Base-by-base conservation (phyloP, 345 rosid genomes). In the Balakata baccata region DNA sequence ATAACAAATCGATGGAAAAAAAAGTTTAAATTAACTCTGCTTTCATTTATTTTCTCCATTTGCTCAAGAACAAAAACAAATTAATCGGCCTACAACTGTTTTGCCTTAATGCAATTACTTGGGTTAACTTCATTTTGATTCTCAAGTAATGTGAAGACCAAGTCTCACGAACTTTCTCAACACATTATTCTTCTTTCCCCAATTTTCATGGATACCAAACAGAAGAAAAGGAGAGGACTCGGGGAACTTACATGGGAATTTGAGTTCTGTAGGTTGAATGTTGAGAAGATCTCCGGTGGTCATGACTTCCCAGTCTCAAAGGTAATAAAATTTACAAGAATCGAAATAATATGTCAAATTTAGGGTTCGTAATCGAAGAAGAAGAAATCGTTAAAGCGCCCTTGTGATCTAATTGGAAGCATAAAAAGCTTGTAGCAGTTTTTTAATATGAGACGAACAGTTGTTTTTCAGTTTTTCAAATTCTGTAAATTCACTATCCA, bases 181-280 rank as follows among this genome's bases (percentile, higher is more conserved):
- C 59, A 3, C 3, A 29, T 23, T n/a, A 10, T 12, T 67, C 2
- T 66, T 38, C 47, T 54, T 66, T 64, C 25, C 57, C 25, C 8
- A 38, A 61, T 8, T 69, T 66, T 71, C 66, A 23, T 10, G 61
- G 62, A 13, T 54, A 53, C 25, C 29, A 75, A 78, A 70, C 80
- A 75, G 12, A n/a, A 29, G 2, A 56, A 73, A 73, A 41, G 18
- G 34, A 23, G 68, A n/a, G 61, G 39, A 46, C 10, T 34, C 38
- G 34, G 11, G 64, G 20, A 56, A 77, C 93, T 90, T 84, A 90
- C 96, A 85, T 37, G 90, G 93, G 83, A 92, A 89, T 78, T 92
- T 90, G 72, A 92, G 93, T 79, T 90, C 97, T 3, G 89, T 37
- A 6, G 96, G 97, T 17, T 92, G 92, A 67, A 92, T 78, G 74